Conservation (phyloP, 2,329 filamentous ascomycete genomes). For the Fusarium sp. region DNA sequence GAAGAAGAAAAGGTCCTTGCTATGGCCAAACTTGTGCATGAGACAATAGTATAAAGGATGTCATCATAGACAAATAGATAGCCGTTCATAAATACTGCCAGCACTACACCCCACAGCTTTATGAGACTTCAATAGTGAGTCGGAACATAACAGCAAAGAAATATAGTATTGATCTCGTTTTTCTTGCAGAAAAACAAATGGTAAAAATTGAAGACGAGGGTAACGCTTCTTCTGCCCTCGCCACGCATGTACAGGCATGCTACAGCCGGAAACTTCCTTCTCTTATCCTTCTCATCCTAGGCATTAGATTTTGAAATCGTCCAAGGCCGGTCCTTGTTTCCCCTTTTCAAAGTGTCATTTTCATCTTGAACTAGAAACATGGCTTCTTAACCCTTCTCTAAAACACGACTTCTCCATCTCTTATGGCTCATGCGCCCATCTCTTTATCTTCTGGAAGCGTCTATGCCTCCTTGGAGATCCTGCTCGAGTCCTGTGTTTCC, state of each 20-base stretch:
- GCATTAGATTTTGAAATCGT: constrained; percentile 38
- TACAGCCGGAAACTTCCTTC: constrained; percentile 3
- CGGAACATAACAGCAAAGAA: constrained; percentile 15
- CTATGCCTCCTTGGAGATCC: constrained; percentile 66
- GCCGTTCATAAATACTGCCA: neutral
- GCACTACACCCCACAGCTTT: too few species aligned
- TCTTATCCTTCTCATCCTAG: constrained; percentile 8
- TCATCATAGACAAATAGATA: neutral
- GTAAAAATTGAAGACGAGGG: constrained; percentile 30
- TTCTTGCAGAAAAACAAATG: constrained; percentile 37
- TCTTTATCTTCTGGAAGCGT: constrained; percentile 52
- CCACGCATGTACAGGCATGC: constrained; percentile 23
- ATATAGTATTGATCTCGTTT: constrained; percentile 47
- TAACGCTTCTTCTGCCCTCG: constrained; percentile 19
- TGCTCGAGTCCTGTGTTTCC: constrained; percentile 66
- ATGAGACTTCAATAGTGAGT: too few species aligned
- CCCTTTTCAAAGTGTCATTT: constrained; percentile 1
- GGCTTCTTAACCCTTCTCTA: constrained; percentile 17
- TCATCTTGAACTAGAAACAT: constrained; percentile 20
- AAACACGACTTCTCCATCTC: constrained; percentile 10
- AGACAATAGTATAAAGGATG: constrained; percentile 10
- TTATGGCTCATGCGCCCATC: constrained; percentile 22
- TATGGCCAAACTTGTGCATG: constrained; percentile 38
- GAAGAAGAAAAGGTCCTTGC: constrained; percentile 59
- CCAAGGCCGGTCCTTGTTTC: constrained; percentile 20